Evolutionary conservation across 495 filamentous ascomycete genomes (phyloP).

Genomic region (Penicillium argentinense): DNA sequence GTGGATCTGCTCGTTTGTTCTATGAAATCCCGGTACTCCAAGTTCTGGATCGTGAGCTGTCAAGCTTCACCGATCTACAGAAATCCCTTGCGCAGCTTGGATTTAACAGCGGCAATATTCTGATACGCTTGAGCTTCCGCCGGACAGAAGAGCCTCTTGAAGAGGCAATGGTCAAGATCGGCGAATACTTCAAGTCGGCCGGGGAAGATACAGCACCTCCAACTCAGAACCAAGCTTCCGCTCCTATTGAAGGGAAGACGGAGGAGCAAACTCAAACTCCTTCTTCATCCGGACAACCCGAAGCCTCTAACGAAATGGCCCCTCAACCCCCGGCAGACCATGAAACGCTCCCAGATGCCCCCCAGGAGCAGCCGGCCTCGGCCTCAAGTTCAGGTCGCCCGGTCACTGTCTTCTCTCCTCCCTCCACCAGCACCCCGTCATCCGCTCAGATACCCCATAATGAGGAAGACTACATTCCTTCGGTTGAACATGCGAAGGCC

Average conservation of each 20-base stretch:
- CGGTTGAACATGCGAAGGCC: conserved; percentile 78
- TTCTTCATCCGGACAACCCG: conserved; percentile 3
- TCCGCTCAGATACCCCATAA: conserved; percentile 66
- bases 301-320: conserved; percentile 5
- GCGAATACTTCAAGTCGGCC: conserved; percentile 59
- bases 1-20: conserved; percentile 71
- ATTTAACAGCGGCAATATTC: conserved; percentile 74
- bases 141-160: conserved; percentile 75
- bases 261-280: conserved; percentile 13
- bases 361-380: conserved; percentile 16
- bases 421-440: conserved; percentile 66
- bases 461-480: conserved; percentile 77
- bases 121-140: conserved; percentile 75
- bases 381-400: conserved; percentile 39
- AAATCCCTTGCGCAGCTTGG: conserved; percentile 86
- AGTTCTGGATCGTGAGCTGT: conserved; percentile 74
- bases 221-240: conserved; percentile 8
- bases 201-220: conserved; percentile 32
- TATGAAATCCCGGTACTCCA: conserved; percentile 86
- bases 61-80: conserved; percentile 75
- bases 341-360: conserved; percentile 22
- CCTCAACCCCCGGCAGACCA: conserved; percentile 14
- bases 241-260: conserved; percentile 14
- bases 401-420: conserved; percentile 74
- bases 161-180: conserved; percentile 81